Evolutionary conservation across 148 eudicot species (phyloP), one percentile per base, ranked within the genome.

Genomic region (Amaranthus hypochondriacus): DNA sequence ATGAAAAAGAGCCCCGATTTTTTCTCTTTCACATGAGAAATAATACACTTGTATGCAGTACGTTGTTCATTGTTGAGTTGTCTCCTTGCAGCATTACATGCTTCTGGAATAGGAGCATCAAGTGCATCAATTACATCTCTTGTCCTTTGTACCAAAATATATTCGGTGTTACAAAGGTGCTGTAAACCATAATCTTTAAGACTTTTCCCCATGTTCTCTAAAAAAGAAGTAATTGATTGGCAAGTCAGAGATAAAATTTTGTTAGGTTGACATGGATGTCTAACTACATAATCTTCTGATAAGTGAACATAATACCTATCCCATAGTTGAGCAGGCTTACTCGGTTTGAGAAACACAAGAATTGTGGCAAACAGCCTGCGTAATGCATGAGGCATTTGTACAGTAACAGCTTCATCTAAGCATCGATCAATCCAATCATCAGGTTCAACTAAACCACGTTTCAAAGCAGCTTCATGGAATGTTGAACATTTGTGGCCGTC

Each of bases 121-220:
- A 57, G 7, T 18, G 62, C 73, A 15, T 56, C 52, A 6, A 7
- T 6, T 0, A 58, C 58, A 14, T 71, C 66, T 7, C 48, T n/a
- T 10, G 53, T 71, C 7, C 39, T 14, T 2, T 44, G 6, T 3
- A 44, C 6, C 11, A 1, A 54, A 5, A 46, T n/a, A 4, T 4
- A 1, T n/a, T 18, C 4, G 1, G 7, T 1, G 0, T 0, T 6
- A 0, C 3, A 2, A 2, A 57, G n/a, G 4, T 18, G 7, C 3
- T 58, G 12, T 1, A 71, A 44, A 7, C 7, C 9, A 5, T 14
- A 71, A 2, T 43, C 65, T 7, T 13, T 1, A 71, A 15, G 1
- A 4, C 47, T 9, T 71, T 71, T 0, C n/a, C 74, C 74, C 74
- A 71, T 71, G 1, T 11, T 7, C 10, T 58, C 52, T 3, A 71